Percentiles rank a stretch among this genome's conserved stretches.
These are phyloP conservation scores for Microthlaspi erraticum DNA, from an alignment of 345 rosid species.

Conservation along the genomic window DNA sequence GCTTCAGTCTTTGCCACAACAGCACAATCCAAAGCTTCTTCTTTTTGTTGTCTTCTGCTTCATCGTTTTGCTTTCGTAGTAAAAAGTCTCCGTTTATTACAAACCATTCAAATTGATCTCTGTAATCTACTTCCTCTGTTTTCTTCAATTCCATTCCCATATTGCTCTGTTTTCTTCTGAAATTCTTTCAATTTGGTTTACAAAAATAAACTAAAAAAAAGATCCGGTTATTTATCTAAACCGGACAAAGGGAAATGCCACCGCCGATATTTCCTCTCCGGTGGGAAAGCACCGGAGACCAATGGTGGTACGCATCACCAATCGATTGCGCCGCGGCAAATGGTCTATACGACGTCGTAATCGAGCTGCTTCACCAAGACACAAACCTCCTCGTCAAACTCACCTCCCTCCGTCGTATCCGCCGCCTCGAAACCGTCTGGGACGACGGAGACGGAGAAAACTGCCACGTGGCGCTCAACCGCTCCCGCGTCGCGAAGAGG, in stretches of 20 bases:
- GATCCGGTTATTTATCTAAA: background rate
- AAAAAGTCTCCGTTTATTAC: conserved; percentile 6
- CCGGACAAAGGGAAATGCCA: conserved; percentile 53
- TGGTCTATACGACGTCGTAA: conserved; percentile 82
- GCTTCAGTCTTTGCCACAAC: conserved; percentile 29
- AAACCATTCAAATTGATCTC: conserved; percentile 19
- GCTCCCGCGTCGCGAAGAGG: conserved; percentile 69
- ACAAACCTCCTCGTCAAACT: conserved; percentile 94
- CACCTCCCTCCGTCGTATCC: conserved; percentile 93
- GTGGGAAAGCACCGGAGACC: conserved; percentile 99
- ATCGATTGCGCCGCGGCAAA: conserved; percentile 98
- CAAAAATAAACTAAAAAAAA: background rate
- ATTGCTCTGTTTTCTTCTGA: conserved; percentile 27
- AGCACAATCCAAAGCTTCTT: conserved; percentile 41
- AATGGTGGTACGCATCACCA: conserved; percentile 99
- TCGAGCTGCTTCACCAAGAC: conserved; percentile 87
- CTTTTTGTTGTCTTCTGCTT: conserved; percentile 38
- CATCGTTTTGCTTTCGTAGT: conserved; percentile 31
- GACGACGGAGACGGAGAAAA: conserved; percentile 79
- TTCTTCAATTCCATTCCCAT: background rate
- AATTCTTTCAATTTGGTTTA: conserved; percentile 19
- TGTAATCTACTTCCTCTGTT: conserved; percentile 24
- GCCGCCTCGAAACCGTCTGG: conserved; percentile 98
- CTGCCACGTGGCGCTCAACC: conserved; percentile 66
- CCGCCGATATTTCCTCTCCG: conserved; percentile 86